phyloP scores from a whole-genome alignment of 163 green algal genomes.

The Scenedesmus sp. region DNA sequence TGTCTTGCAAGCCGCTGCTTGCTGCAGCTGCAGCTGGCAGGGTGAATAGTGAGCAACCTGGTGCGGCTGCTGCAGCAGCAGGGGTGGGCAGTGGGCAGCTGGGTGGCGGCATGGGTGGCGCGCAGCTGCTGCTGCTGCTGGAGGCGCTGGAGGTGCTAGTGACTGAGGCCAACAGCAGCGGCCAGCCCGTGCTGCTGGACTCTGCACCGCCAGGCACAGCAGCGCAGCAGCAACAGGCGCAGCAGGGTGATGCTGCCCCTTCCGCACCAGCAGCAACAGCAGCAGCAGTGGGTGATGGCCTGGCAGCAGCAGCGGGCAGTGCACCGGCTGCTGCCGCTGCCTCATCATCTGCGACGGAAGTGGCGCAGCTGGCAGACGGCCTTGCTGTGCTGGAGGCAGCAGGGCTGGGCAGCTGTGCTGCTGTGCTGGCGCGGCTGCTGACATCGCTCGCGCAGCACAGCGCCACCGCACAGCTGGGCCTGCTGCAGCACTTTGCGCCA shows the following conservation, averaged over 20 bases:
- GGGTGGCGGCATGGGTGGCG: constrained; percentile 18
- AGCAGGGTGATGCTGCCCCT: neutral
- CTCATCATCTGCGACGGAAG: constrained; percentile 27
- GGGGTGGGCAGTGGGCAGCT: neutral
- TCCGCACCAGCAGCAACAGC: neutral
- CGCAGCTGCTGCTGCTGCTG: constrained; percentile 55
- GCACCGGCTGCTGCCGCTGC: neutral
- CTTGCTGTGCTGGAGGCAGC: constrained; percentile 48
- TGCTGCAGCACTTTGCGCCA: constrained; percentile 68
- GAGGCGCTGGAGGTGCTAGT: constrained; percentile 33
- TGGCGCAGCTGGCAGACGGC: constrained; percentile 59
- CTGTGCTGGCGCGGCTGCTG: constrained; percentile 68
- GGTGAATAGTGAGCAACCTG: neutral
- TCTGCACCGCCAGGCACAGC: neutral
- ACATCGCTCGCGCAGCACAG: constrained; percentile 69
- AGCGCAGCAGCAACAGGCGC: constrained; percentile 10
- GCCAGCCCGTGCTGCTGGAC: constrained; percentile 38
- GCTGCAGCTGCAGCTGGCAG: constrained; percentile 26
- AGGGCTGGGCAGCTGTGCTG: constrained; percentile 38
- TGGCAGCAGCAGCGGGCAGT: neutral
- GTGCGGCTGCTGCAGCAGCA: neutral
- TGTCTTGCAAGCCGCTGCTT: constrained; percentile 41
- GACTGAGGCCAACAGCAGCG: constrained; percentile 20
- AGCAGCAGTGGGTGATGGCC: neutral
- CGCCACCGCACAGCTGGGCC: constrained; percentile 60